Percentiles rank a stretch among this genome's conserved stretches.
These are phyloP conservation scores for Chernovozyma aurita DNA, from an alignment of 1,139 yeast species.

Conservation along the genomic window DNA sequence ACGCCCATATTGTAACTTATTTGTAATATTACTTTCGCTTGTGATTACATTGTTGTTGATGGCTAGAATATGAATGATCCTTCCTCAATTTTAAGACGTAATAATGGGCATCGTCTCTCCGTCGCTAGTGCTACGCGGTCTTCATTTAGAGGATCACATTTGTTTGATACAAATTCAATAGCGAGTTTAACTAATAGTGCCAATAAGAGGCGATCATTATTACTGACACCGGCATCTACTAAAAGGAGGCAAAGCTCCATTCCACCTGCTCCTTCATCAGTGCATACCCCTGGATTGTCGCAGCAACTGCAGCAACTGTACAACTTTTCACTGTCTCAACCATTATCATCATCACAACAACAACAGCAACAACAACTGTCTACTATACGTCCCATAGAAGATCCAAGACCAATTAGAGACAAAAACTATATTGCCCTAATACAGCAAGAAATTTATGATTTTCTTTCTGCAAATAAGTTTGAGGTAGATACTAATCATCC, in stretches of 20 bases:
- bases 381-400: conserved; percentile 23
- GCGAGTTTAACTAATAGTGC: conserved; percentile 4
- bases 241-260: conserved; percentile 29
- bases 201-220: conserved; percentile 30
- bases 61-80: conserved; percentile 10
- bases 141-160: conserved; percentile 14
- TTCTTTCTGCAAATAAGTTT: conserved; percentile 57
- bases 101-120: conserved; percentile 29
- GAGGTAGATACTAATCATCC: conserved; percentile 73
- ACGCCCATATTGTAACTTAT: too few species aligned
- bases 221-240: conserved; percentile 38
- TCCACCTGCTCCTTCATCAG: conserved; percentile 12
- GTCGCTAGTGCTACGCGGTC: conserved; percentile 34
- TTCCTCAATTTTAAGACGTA: conserved; percentile 25
- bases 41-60: background rate
- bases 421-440: conserved; percentile 58
- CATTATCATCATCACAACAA: conserved; percentile 6
- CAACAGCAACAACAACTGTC: conserved; percentile 7
- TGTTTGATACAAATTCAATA: conserved; percentile 5
- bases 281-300: conserved; percentile 13
- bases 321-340: conserved; percentile 3
- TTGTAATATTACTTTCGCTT: too few species aligned
- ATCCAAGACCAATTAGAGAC: conserved; percentile 78
- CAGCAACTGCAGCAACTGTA: conserved; percentile 9
- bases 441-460: conserved; percentile 66